Conservation (phyloP, 2,329 filamentous ascomycete genomes). For the Samsoniella hepiali region DNA sequence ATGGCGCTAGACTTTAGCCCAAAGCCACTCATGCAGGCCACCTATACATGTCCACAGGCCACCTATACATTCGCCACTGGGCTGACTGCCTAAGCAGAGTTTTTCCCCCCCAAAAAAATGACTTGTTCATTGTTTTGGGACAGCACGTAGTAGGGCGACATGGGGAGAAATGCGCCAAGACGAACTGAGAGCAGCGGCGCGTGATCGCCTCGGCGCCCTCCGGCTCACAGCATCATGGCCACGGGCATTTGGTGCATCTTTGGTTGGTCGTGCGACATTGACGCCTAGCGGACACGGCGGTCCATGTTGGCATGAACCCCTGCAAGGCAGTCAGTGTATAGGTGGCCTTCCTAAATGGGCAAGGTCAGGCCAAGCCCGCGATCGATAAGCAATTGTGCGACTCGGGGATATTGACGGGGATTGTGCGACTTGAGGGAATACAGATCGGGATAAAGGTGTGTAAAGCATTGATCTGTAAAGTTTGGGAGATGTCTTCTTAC, state of each 20-base stretch:
- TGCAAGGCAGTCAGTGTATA: constrained; percentile 16
- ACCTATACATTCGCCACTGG: constrained; percentile 7
- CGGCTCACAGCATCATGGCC: background rate
- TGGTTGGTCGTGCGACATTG: background rate
- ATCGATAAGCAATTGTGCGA: background rate
- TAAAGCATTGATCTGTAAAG: too few relatives aligned
- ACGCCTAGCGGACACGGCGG: background rate
- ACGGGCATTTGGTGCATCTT: background rate
- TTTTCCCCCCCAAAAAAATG: background rate
- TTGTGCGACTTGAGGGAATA: too few relatives aligned
- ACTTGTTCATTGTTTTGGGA: background rate
- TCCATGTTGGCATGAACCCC: background rate
- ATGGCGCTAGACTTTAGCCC: constrained; percentile 9
- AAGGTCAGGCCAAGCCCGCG: background rate
- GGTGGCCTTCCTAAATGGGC: constrained; percentile 13
- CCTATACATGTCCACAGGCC: constrained; percentile 1
- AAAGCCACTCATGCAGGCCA: constrained; percentile 11
- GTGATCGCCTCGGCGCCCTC: background rate
- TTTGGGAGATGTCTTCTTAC: too few relatives aligned
- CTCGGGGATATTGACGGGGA: background rate
- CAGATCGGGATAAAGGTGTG: too few relatives aligned
- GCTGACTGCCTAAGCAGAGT: background rate
- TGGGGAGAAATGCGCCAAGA: background rate
- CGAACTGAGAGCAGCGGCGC: background rate
- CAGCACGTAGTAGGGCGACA: background rate